Evolutionary conservation across 2,329 filamentous ascomycete species (phyloP).

Genomic region (Cephalotrichum gorgonifer): DNA sequence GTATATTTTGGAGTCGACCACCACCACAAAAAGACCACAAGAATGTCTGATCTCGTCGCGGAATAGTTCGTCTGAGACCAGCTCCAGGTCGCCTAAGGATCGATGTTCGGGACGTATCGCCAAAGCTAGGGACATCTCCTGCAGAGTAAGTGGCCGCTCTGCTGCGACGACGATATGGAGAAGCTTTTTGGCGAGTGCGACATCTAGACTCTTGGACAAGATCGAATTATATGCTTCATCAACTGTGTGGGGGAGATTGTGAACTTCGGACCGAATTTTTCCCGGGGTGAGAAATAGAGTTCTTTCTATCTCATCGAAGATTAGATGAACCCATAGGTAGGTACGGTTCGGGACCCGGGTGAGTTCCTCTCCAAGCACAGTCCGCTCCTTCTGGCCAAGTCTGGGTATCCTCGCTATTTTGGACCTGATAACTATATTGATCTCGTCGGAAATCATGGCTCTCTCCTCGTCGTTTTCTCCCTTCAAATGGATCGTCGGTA

Average conservation of each 20-base stretch:
- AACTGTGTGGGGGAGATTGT: conserved; percentile 11
- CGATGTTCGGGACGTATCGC: neutral
- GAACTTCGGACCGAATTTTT: conserved; percentile 6
- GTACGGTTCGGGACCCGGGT: conserved; percentile 10
- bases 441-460: conserved; percentile 11
- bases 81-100: neutral
- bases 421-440: conserved; percentile 10
- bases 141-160: conserved; percentile 12
- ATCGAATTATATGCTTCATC: conserved; percentile 17
- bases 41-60: conserved; percentile 10
- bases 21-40: conserved; percentile 22
- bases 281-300: conserved; percentile 5
- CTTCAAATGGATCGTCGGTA: conserved; percentile 10
- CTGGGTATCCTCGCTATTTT: neutral
- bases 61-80: conserved; percentile 5
- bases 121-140: conserved; percentile 13
- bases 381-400: conserved; percentile 8
- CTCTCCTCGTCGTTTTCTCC: conserved; percentile 10
- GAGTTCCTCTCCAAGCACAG: conserved; percentile 8
- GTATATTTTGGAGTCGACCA: conserved; percentile 13
- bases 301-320: conserved; percentile 9
- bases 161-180: conserved; percentile 15
- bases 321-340: conserved; percentile 17
- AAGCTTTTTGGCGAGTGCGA: conserved; percentile 7
- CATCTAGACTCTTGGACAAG: conserved; percentile 9